Conservation (phyloP, 345 rosid species). For the Dipteronia dyeriana region DNA sequence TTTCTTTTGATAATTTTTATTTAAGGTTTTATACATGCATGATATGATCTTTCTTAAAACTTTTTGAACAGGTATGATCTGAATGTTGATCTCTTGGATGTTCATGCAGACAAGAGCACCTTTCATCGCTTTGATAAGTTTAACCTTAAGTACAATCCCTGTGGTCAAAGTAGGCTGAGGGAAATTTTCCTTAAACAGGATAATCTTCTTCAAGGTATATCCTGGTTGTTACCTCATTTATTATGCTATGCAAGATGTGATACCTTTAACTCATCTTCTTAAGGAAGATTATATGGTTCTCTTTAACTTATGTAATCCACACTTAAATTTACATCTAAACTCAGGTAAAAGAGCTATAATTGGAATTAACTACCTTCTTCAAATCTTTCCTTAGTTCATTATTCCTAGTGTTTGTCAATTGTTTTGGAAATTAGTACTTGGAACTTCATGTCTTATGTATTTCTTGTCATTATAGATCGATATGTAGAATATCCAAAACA, state of each 20-base stretch:
- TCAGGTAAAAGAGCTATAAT: background rate
- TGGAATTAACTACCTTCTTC: background rate
- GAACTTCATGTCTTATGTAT: background rate
- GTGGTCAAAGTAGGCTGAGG: conserved; percentile 99
- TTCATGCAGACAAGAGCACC: conserved; percentile 99
- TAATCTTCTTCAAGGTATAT: conserved; percentile 92
- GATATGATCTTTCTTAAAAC: conserved; percentile 8
- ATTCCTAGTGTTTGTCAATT: background rate
- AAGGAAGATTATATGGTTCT: background rate
- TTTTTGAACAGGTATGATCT: conserved; percentile 71
- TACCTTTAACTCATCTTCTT: background rate
- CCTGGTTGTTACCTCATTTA: conserved; percentile 10
- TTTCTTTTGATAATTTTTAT: background rate
- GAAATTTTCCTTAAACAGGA: conserved; percentile 99
- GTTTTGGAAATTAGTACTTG: background rate
- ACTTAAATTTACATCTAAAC: background rate
- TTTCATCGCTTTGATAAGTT: conserved; percentile 99
- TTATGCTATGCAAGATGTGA: conserved; percentile 4
- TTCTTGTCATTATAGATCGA: background rate
- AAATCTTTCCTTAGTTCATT: background rate
- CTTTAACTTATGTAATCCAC: background rate
- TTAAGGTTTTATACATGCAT: background rate
- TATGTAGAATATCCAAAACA: background rate
- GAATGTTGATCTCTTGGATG: conserved; percentile 98
- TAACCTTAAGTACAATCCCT: conserved; percentile 98